Percentiles rank a stretch among this genome's conserved stretches.
phyloP scores from a whole-genome alignment of 441 rosid genomes.

The Biscutella laevigata region DNA sequence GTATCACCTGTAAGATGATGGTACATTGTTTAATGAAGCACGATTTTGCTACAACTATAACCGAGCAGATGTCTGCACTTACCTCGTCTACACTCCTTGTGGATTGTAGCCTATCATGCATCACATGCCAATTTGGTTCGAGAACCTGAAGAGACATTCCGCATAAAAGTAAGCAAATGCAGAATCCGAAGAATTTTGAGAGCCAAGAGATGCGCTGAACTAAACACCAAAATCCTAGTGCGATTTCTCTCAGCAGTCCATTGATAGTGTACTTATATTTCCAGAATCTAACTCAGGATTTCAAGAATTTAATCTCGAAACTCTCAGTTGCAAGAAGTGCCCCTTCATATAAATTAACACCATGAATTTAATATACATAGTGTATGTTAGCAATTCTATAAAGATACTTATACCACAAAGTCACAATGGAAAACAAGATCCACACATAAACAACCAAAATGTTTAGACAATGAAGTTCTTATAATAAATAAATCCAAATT shows the following conservation, averaged over 20 bases:
- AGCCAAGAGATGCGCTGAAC: not conserved
- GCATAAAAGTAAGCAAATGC: not conserved
- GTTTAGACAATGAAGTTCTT: too few relatives aligned
- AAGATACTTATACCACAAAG: not conserved
- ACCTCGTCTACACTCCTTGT: conserved; percentile 92
- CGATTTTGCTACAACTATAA: not conserved
- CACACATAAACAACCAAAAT: not conserved
- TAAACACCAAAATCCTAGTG: conserved; percentile 3
- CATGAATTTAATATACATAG: not conserved
- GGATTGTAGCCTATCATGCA: conserved; percentile 67
- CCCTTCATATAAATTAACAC: too few relatives aligned
- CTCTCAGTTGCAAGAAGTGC: not conserved
- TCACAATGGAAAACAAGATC: not conserved
- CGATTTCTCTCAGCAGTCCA: not conserved
- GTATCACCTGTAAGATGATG: conserved; percentile 63
- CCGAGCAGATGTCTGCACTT: conserved; percentile 2
- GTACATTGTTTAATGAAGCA: conserved; percentile 5
- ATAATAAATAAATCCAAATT: not conserved
- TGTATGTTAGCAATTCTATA: not conserved
- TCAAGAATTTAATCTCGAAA: not conserved
- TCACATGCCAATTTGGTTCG: conserved; percentile 94
- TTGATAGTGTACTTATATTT: not conserved
- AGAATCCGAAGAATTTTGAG: not conserved
- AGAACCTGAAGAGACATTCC: conserved; percentile 60
- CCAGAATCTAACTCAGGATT: not conserved